Conservation (phyloP, 2,329 filamentous ascomycete species). For the Nemania sp. region DNA sequence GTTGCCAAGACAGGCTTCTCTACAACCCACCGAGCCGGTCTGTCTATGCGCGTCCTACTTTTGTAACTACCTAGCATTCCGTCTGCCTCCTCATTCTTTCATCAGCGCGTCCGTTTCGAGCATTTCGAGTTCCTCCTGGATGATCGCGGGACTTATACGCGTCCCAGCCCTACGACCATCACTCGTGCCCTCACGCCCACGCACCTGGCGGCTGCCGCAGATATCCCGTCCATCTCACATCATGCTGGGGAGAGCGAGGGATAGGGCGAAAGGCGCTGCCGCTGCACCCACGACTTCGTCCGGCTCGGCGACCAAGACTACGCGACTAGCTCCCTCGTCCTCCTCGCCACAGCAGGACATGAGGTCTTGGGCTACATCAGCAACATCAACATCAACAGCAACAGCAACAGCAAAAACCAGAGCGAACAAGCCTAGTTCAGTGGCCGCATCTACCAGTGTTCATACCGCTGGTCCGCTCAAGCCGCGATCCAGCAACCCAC, state of each 20-base stretch:
- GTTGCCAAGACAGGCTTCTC: no score
- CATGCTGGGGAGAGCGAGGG: constrained; percentile 38
- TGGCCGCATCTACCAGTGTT: not conserved
- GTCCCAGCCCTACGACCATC: constrained; percentile 20
- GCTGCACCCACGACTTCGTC: constrained; percentile 45
- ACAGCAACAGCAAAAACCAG: no score
- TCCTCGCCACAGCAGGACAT: constrained; percentile 51
- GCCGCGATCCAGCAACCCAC: constrained; percentile 42
- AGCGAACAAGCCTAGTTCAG: constrained; percentile 37
- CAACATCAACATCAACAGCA: no score
- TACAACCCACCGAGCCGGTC: no score
- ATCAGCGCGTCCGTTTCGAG: not conserved
- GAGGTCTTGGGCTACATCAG: constrained; percentile 48
- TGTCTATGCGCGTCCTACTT: no score
- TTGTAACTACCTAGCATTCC: no score
- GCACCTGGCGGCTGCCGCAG: constrained; percentile 12
- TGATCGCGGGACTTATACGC: constrained; percentile 22
- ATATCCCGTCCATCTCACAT: constrained; percentile 23
- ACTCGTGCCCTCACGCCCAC: constrained; percentile 10
- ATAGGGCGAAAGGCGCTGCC: constrained; percentile 40
- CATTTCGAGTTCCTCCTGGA: constrained; percentile 17
- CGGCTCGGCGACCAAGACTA: constrained; percentile 35
- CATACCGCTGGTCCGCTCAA: constrained; percentile 37
- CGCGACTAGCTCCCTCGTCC: constrained; percentile 55
- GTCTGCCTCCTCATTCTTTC: no score